Base-by-base conservation (phyloP, 257 asterid genomes). In the Gynochthodes officinalis region DNA sequence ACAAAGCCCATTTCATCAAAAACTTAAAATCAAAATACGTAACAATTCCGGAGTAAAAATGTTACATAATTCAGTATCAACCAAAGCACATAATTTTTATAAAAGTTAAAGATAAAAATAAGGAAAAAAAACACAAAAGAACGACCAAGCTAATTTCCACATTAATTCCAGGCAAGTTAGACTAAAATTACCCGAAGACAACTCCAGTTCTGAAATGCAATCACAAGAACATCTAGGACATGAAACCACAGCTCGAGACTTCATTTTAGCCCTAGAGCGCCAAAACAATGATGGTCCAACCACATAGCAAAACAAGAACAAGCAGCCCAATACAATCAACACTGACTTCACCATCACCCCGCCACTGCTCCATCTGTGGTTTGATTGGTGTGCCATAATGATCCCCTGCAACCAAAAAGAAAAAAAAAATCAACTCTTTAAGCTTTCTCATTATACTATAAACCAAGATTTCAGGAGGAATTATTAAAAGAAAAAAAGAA, bases 181-280 rank as follows among this genome's bases (percentile, higher is more conserved):
- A 60, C 59, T 53, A 25, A 43, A 27, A 77, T 73, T 1, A 82
- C 85, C 85, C n/a, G 77, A 35, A 30, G 81, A 25, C 65, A 79
- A 73, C 4, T 75, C 81, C 14, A 52, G 64, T 40, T 78, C 83
- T 19, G 66, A 35, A 25, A 58, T 35, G 63, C 86, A 82, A 52
- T 82, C 77, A 73, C 86, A 82, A 63, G 70, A 73, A 82, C 86
- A 82, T 28, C 54, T 50, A 32, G 73, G 83, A 60, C 86, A 82
- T 65, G 86, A 82, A 72, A 28, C 59, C 64, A 44, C 5, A 14
- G 27, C 35, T 23, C 16, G 62, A 35, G 67, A 67, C 21, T 62
- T 61, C 12, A 27, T 35, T 64, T 59, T 69, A 40, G 53, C 69
- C 19, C 54, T 37, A 55, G 25, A 69, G 15, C 39, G 64, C 69